These are phyloP conservation scores for Chlamydomonas sp. DNA, from an alignment of 139 green algal species.

Conservation along the genomic window DNA sequence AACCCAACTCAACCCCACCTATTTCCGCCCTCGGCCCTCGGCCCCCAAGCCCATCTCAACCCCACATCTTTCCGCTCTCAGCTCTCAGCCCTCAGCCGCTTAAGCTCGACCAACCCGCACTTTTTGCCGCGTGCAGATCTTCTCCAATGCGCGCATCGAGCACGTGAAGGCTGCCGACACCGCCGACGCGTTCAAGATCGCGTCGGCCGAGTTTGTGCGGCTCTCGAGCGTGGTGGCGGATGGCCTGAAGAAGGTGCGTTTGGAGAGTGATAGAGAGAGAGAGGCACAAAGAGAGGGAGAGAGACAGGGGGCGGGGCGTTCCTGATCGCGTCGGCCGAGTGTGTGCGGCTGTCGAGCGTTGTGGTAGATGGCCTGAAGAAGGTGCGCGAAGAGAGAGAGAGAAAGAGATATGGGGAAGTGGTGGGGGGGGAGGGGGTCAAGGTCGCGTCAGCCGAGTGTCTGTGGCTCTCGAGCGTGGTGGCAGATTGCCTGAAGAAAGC, in stretches of 20 bases:
- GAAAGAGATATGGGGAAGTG: too few species aligned
- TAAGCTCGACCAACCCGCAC: too few species aligned
- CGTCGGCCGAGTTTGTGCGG: constrained; percentile 42
- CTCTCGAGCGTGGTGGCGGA: constrained; percentile 39
- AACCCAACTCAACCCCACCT: too few species aligned
- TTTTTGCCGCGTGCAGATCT: too few species aligned
- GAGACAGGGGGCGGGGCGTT: constrained; percentile 36
- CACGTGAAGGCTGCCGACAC: constrained; percentile 31
- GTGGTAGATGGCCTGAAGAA: constrained; percentile 58
- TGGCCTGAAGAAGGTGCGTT: too few species aligned
- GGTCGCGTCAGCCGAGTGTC: constrained; percentile 41
- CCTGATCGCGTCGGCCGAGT: constrained; percentile 35
- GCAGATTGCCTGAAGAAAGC: constrained; percentile 52
- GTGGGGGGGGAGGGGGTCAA: constrained; percentile 31
- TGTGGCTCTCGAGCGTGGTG: constrained; percentile 42
- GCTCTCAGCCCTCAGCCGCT: too few species aligned
- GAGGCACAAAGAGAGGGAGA: too few species aligned
- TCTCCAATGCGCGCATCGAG: constrained; percentile 54
- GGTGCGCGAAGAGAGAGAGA: too few species aligned
- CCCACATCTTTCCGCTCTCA: too few species aligned
- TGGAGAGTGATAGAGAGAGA: too few species aligned
- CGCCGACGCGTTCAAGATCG: constrained; percentile 29
- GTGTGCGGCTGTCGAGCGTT: constrained; percentile 37
- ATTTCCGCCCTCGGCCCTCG: too few species aligned
- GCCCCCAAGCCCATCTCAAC: too few species aligned